phyloP scores from a whole-genome alignment of 192 early-diverging fungal genomes.

The Podila epigama region DNA sequence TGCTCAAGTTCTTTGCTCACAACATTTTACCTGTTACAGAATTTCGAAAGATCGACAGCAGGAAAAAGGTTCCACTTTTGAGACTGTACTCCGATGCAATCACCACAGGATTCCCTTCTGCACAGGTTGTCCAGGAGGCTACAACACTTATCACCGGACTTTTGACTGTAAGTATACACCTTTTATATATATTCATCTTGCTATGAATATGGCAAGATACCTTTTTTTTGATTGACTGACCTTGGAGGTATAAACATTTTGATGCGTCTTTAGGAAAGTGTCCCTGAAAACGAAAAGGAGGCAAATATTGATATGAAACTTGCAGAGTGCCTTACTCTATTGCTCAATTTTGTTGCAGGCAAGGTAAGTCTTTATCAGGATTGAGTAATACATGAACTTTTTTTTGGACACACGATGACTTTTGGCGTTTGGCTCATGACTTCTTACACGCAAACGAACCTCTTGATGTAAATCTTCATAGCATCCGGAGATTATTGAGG shows the following conservation, averaged over 20 bases:
- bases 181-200: neutral
- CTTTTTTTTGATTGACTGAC: too few species aligned
- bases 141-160: slow-evolving; percentile 10
- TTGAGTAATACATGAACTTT: neutral
- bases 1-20: slow-evolving; percentile 26
- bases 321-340: slow-evolving; percentile 22
- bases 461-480: neutral
- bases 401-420: neutral
- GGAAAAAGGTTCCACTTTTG: slow-evolving; percentile 27
- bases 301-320: slow-evolving; percentile 12
- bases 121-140: neutral
- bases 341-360: slow-evolving; percentile 8
- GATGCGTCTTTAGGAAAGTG: slow-evolving; percentile 4
- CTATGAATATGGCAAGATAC: neutral
- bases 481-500: neutral
- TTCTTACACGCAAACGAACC: neutral
- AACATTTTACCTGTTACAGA: slow-evolving; percentile 21
- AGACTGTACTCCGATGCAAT: slow-evolving; percentile 31
- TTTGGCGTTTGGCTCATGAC: neutral
- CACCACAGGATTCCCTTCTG: slow-evolving; percentile 21
- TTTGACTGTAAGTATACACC: slow-evolving; percentile 11
- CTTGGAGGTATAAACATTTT: too few species aligned
- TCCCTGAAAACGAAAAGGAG: slow-evolving; percentile 8
- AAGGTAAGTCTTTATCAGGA: slow-evolving; percentile 18
- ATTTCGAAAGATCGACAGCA: slow-evolving; percentile 21